phyloP scores from a whole-genome alignment of 768 basidiomycete genomes.

The Leucogyrophana mollusca region DNA sequence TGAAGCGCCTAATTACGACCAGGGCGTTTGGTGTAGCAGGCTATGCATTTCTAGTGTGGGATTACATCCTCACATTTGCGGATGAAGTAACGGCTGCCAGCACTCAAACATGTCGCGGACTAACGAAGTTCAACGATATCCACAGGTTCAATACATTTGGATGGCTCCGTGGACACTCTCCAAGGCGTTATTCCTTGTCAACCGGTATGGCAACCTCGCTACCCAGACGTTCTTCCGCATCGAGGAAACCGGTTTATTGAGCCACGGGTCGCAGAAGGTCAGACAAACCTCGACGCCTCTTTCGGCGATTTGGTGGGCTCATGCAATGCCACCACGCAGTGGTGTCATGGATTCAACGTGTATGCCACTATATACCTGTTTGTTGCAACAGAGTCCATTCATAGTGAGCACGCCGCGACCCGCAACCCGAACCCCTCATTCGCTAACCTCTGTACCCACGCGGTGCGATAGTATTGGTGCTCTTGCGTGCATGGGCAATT shows the following conservation, averaged over 20 bases:
- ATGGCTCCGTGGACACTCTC: constrained; percentile 8
- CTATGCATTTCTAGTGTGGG: background rate
- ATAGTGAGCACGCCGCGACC: constrained; percentile 15
- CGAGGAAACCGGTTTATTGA: constrained; percentile 7
- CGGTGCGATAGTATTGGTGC: constrained; percentile 13
- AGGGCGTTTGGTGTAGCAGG: background rate
- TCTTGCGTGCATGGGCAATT: constrained; percentile 17
- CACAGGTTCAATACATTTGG: constrained; percentile 11
- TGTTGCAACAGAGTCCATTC: constrained; percentile 18
- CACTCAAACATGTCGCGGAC: too few relatives aligned
- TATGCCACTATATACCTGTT: constrained; percentile 2
- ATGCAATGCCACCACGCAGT: constrained; percentile 7
- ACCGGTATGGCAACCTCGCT: constrained; percentile 14
- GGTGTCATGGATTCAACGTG: constrained; percentile 10
- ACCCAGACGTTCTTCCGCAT: constrained; percentile 19
- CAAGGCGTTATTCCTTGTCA: constrained; percentile 19
- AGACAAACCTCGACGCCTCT: too few relatives aligned
- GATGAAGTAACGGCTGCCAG: constrained; percentile 2
- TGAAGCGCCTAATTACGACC: too few relatives aligned
- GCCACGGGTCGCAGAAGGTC: constrained; percentile 1
- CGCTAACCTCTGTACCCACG: too few relatives aligned
- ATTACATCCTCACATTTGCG: background rate
- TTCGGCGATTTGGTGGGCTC: too few relatives aligned
- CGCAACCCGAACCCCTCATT: too few relatives aligned
- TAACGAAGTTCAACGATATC: too few relatives aligned